These are phyloP conservation scores for Bonnemaisonia californica DNA, from an alignment of 31 red algal species.

Conservation along the genomic window DNA sequence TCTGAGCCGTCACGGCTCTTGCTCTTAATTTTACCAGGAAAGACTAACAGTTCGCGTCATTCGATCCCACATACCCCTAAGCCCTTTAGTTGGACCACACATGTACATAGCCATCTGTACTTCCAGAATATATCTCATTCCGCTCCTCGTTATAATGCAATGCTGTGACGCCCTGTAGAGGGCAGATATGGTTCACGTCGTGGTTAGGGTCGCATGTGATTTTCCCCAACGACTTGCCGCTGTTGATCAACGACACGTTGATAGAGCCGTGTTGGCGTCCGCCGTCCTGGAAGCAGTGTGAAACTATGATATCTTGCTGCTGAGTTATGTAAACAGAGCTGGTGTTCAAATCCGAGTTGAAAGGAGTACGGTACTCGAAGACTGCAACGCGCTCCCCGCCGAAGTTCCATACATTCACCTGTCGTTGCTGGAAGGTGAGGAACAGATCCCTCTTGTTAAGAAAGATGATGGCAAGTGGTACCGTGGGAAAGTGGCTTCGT, in stretches of 20 bases:
- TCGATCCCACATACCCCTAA: no score
- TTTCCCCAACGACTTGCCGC: constrained; percentile 68
- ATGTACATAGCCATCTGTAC: constrained; percentile 65
- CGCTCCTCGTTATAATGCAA: constrained; percentile 94
- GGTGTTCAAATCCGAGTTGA: constrained; percentile 60
- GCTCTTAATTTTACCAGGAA: no score
- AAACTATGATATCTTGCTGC: constrained; percentile 83
- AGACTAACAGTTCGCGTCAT: no score
- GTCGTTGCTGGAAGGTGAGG: constrained; percentile 80
- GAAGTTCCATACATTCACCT: constrained; percentile 94
- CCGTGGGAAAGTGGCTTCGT: constrained; percentile 70
- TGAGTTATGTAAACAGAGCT: constrained; percentile 88
- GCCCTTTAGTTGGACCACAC: constrained; percentile 95
- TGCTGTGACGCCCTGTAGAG: constrained; percentile 78
- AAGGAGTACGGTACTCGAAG: constrained; percentile 85
- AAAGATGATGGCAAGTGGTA: constrained; percentile 94
- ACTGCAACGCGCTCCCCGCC: constrained; percentile 68
- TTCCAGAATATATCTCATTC: constrained; percentile 94
- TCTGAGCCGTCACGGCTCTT: no score
- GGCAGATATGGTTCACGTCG: constrained; percentile 34
- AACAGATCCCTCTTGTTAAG: constrained; percentile 93
- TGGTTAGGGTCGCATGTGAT: constrained; percentile 46
- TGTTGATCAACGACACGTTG: constrained; percentile 80
- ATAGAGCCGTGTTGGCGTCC: constrained; percentile 69
- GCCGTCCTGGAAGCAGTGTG: constrained; percentile 70